Base-by-base conservation (phyloP, 495 filamentous ascomycete genomes). In the Hyaloscypha finlandica region DNA sequence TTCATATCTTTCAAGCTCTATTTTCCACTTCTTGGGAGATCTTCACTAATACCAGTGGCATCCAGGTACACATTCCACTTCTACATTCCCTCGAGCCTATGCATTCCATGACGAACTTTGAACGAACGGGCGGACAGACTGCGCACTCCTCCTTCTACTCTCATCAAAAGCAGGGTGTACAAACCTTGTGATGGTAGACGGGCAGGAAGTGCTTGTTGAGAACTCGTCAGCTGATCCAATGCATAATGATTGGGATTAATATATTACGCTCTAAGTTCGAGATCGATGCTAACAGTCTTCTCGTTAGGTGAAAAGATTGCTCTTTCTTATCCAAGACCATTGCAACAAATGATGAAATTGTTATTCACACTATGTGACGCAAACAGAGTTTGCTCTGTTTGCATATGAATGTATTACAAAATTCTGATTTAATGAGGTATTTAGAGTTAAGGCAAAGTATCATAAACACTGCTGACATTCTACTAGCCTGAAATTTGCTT, bases 301-400 rank as follows among this genome's bases (percentile, higher is more conserved):
- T 63, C 19, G 56, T 30, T 73, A 86, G 84, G 84, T 86, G 85
- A 73, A 72, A 60, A 22, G 51, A 53, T 61, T 63, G 58, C 61
- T 68, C 30, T 56, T 63, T 39, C 70, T 71, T 58, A 53, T 67
- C 68, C 66, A 52, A 68, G 66, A 74, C 69, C 67, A 68, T 59
- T 66, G 67, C 64, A 69, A 71, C 70, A 82, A 71, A 90, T 91
- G 89, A 92, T 91, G 85, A 90, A 84, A 79, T 80, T 62, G 57
- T 80, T 90, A 97, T 97, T 97, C 93, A 97, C 93, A 97, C 93
- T 97, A 91, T 97, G 93, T 94, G 93, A 97, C n/a, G 87, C 80
- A 80, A 79, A n/a, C n/a, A n/a, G n/a, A n/a, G n/a, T n/a, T n/a
- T n/a, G 78, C 77, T 79, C 71, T 78, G 78, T 82, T 79, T 73